These are phyloP conservation scores for Lagenidium sp. DNA, from an alignment of 352 stramenopile genomes.

Conservation along the genomic window DNA sequence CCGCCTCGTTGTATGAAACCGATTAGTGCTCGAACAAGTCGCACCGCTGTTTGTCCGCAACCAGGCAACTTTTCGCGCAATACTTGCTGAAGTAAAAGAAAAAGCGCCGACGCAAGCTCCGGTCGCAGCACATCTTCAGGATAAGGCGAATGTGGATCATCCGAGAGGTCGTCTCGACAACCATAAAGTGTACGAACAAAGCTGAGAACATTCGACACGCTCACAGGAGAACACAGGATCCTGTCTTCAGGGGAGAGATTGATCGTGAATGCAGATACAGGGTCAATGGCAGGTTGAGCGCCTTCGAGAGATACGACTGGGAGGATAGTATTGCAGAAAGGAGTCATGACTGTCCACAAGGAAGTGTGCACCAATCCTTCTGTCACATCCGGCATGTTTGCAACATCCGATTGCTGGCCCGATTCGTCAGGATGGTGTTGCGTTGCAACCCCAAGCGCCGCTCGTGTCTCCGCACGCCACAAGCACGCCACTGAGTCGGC, in stretches of 20 bases:
- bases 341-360: slow-evolving; percentile 51
- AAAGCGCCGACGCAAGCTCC: slow-evolving; percentile 54
- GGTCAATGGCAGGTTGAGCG: slow-evolving; percentile 3
- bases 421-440: slow-evolving; percentile 7
- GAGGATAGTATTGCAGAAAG: slow-evolving; percentile 48
- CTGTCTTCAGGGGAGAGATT: slow-evolving; percentile 65
- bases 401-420: slow-evolving; percentile 13
- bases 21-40: slow-evolving; percentile 60
- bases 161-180: slow-evolving; percentile 20
- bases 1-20: slow-evolving; percentile 47
- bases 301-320: slow-evolving; percentile 57
- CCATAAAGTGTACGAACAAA: slow-evolving; percentile 58
- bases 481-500: slow-evolving; percentile 52
- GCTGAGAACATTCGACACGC: slow-evolving; percentile 43
- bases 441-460: slow-evolving; percentile 15
- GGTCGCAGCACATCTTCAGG: slow-evolving; percentile 20
- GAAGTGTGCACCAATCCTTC: slow-evolving; percentile 57
- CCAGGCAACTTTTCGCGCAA: slow-evolving; percentile 47
- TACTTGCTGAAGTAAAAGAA: slow-evolving; percentile 67
- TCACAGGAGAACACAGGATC: slow-evolving; percentile 58
- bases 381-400: too few species aligned
- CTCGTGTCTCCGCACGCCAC: slow-evolving; percentile 37
- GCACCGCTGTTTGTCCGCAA: slow-evolving; percentile 38
- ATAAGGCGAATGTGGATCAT: background rate
- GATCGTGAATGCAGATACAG: slow-evolving; percentile 30